Percentiles rank a stretch among this genome's conserved stretches.
Evolutionary conservation across 108 stramenopile species (phyloP).

Genomic region (Cyclotella distinguenda): DNA sequence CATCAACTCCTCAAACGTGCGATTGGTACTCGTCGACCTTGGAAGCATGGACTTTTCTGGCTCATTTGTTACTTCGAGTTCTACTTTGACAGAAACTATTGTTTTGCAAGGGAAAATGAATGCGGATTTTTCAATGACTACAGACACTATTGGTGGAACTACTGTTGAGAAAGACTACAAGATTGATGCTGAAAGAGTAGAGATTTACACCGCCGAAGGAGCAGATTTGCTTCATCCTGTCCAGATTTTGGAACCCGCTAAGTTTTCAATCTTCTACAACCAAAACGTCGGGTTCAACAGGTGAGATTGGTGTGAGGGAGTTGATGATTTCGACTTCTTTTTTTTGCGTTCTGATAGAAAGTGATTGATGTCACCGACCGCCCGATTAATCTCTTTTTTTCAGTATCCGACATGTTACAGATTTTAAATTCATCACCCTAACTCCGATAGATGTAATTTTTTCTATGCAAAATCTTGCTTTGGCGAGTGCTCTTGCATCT

Average conservation of each 20-base stretch:
- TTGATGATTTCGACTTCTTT: too few relatives aligned
- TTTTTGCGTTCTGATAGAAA: too few relatives aligned
- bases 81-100: constrained; percentile 59
- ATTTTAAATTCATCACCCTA: constrained; percentile 66
- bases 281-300: constrained; percentile 29
- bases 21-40: constrained; percentile 42
- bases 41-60: constrained; percentile 38
- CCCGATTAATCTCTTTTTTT: too few relatives aligned
- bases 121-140: constrained; percentile 39
- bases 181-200: constrained; percentile 59
- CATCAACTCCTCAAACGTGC: constrained; percentile 44
- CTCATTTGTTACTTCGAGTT: constrained; percentile 20
- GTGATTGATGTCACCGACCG: too few relatives aligned
- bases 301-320: too few relatives aligned
- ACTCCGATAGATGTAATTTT: constrained; percentile 62
- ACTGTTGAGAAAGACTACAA: constrained; percentile 54
- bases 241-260: constrained; percentile 79
- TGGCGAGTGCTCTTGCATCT: constrained; percentile 63
- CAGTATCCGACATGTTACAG: constrained; percentile 40
- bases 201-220: constrained; percentile 83
- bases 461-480: constrained; percentile 84
- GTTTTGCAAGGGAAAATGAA: constrained; percentile 69
- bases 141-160: constrained; percentile 23
- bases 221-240: constrained; percentile 59
- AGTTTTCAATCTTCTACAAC: constrained; percentile 56